Conservation (phyloP, 768 basidiomycete species). For the Leccinellum rugosiceps region DNA sequence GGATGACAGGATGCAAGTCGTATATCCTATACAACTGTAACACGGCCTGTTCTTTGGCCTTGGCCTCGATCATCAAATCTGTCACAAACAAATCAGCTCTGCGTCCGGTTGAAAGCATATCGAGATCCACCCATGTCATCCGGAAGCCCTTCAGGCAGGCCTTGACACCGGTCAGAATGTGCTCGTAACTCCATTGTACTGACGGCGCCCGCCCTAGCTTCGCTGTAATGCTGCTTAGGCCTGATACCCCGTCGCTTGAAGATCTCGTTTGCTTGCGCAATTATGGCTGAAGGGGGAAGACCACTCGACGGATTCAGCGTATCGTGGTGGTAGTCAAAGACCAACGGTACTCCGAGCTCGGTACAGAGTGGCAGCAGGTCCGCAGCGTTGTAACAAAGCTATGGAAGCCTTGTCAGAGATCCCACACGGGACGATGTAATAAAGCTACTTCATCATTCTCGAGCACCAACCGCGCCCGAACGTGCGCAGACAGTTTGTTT, state of each 20-base stretch:
- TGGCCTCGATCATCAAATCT: conserved; percentile 93
- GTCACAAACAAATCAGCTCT: conserved; percentile 13
- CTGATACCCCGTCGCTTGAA: conserved; percentile 75
- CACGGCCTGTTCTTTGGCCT: conserved; percentile 93
- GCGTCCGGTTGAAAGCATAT: background rate
- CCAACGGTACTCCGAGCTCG: conserved; percentile 72
- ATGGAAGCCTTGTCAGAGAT: background rate
- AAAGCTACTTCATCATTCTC: conserved; percentile 84
- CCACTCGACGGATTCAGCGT: conserved; percentile 56
- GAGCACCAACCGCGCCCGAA: conserved; percentile 75
- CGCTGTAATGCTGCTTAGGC: conserved; percentile 91
- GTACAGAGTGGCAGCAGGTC: conserved; percentile 86
- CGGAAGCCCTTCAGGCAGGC: conserved; percentile 59
- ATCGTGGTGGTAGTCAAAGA: conserved; percentile 85
- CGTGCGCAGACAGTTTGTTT: conserved; percentile 53
- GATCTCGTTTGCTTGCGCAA: conserved; percentile 69
- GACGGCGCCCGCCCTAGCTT: conserved; percentile 81
- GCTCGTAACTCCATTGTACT: conserved; percentile 84
- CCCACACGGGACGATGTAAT: background rate
- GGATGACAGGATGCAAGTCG: conserved; percentile 57
- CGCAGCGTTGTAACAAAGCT: conserved; percentile 84
- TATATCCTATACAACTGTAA: conserved; percentile 82
- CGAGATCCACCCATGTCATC: conserved; percentile 57
- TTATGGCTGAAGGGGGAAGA: conserved; percentile 60
- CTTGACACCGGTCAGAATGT: conserved; percentile 79